These are phyloP conservation scores for Schizochytrium sp. DNA, from an alignment of 108 stramenopile genomes.

Conservation along the genomic window DNA sequence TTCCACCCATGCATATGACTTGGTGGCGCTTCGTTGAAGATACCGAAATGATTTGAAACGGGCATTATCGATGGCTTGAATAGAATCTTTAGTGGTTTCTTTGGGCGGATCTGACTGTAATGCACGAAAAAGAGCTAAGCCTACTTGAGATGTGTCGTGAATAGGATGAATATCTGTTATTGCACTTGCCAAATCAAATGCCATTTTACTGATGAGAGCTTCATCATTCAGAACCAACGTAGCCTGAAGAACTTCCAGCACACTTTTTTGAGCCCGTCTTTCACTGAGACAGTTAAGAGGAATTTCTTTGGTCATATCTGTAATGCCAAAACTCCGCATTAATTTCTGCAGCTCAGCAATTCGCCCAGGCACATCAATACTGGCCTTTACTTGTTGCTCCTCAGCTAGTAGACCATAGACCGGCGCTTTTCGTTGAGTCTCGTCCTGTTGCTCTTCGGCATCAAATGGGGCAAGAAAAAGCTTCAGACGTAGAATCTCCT, in stretches of 20 bases:
- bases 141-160: not conserved
- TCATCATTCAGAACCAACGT: not conserved
- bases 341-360: too few relatives aligned
- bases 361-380: too few relatives aligned
- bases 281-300: not conserved
- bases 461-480: not conserved
- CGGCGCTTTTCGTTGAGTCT: not conserved
- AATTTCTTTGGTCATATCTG: too few relatives aligned
- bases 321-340: too few relatives aligned
- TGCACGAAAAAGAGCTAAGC: not conserved
- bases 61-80: not conserved
- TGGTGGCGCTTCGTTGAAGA: not conserved
- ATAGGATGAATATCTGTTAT: not conserved
- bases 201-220: not conserved
- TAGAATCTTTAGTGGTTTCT: not conserved
- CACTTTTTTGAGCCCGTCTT: not conserved
- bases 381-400: too few relatives aligned
- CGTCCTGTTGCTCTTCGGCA: not conserved
- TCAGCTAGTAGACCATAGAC: too few relatives aligned
- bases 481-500: conserved; percentile 18
- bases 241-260: not conserved
- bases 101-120: not conserved
- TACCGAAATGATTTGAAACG: not conserved
- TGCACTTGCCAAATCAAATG: not conserved
- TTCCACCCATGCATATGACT: conserved; percentile 41